Conservation (phyloP, 805 yeast species). For the fission yeast (Schizosaccharomyces pombe) region DNA sequence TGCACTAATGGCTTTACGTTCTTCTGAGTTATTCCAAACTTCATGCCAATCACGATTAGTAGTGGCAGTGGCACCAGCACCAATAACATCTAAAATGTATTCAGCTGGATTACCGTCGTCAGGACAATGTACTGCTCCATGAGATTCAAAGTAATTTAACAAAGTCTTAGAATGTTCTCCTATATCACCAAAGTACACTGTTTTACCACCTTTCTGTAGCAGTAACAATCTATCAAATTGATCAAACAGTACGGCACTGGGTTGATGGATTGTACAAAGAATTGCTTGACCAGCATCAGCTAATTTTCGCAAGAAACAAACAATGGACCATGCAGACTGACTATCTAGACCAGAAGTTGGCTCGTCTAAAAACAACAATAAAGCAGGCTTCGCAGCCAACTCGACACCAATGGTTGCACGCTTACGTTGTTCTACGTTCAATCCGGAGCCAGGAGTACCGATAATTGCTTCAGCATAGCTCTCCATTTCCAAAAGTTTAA, state of each 20-base stretch:
- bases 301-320: conserved; percentile 39
- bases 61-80: conserved; percentile 57
- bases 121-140: conserved; percentile 48
- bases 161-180: conserved; percentile 38
- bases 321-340: conserved; percentile 44
- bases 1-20: conserved; percentile 15
- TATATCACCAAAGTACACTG: conserved; percentile 64
- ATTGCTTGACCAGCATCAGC: conserved; percentile 55
- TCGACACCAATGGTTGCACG: conserved; percentile 50
- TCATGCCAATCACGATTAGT: conserved; percentile 38
- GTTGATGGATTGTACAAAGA: conserved; percentile 57
- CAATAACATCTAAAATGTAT: conserved; percentile 48
- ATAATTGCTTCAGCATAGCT: conserved; percentile 56
- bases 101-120: conserved; percentile 49
- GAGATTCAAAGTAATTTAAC: conserved; percentile 41
- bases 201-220: conserved; percentile 51
- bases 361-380: conserved; percentile 38
- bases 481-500: conserved; percentile 43
- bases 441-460: conserved; percentile 52
- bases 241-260: conserved; percentile 44
- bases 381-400: conserved; percentile 42
- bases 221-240: conserved; percentile 45
- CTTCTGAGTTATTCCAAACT: conserved; percentile 32
- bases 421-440: conserved; percentile 46
- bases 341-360: conserved; percentile 52